These are phyloP conservation scores for Verticillium klebahnii DNA, from an alignment of 2,329 filamentous ascomycete genomes.

Conservation along the genomic window DNA sequence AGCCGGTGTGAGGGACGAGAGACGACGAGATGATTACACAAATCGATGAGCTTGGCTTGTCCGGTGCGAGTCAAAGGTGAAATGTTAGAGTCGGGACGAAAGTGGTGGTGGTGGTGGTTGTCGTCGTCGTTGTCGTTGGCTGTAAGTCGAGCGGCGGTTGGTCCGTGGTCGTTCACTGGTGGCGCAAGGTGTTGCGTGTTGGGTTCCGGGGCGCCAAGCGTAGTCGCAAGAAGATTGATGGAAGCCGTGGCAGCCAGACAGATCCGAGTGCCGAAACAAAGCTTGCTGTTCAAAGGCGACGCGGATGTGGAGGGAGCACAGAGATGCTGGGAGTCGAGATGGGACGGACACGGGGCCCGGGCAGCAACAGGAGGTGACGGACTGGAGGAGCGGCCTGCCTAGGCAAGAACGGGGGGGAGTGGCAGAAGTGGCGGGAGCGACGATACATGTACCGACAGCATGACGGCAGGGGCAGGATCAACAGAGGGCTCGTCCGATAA, in stretches of 20 bases:
- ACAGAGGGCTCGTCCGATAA: background rate
- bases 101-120: background rate
- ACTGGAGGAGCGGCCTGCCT: background rate
- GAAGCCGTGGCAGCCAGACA: background rate
- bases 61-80: background rate
- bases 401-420: background rate
- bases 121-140: background rate
- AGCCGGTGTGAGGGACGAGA: background rate
- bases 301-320: background rate
- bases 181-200: background rate
- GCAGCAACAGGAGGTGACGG: background rate
- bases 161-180: background rate
- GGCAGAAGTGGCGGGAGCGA: background rate
- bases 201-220: background rate
- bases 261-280: background rate
- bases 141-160: background rate
- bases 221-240: background rate
- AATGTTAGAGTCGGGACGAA: background rate
- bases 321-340: background rate
- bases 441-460: background rate
- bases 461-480: background rate
- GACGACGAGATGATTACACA: background rate
- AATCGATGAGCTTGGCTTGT: background rate
- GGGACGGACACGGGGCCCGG: background rate
- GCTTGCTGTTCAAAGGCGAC: background rate